phyloP scores from a whole-genome alignment of 1,139 yeast genomes.

The Saccharomyces hybrid region DNA sequence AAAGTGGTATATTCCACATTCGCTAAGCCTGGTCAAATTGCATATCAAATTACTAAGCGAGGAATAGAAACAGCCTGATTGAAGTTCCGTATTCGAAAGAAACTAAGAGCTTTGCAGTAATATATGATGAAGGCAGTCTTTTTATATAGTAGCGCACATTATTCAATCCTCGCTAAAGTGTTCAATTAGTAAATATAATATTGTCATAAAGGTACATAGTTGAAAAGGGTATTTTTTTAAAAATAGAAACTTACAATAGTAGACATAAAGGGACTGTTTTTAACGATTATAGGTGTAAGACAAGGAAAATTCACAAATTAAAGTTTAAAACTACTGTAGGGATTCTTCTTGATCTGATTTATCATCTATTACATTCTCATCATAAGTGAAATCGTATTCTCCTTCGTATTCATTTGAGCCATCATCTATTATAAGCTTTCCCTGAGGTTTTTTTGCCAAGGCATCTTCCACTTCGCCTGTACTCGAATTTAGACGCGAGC shows the following conservation, averaged over 20 bases:
- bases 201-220: background rate
- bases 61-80: constrained; percentile 25
- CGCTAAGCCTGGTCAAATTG: constrained; percentile 18
- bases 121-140: background rate
- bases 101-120: background rate
- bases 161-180: background rate
- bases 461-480: constrained; percentile 21
- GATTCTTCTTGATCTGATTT: constrained; percentile 25
- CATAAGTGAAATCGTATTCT: constrained; percentile 41
- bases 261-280: background rate
- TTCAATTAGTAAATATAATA: background rate
- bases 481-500: constrained; percentile 29
- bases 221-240: background rate
- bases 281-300: background rate
- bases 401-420: constrained; percentile 34
- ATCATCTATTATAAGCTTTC: constrained; percentile 27
- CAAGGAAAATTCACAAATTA: constrained; percentile 1
- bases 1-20: constrained; percentile 36
- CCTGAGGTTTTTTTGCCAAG: constrained; percentile 31
- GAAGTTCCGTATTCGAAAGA: background rate
- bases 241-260: background rate
- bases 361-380: constrained; percentile 31
- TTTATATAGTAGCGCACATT: background rate
- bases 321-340: background rate
- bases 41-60: constrained; percentile 26